Evolutionary conservation across 2,329 filamentous ascomycete genomes (phyloP).

Genomic region (Tricladium varicosporioides): DNA sequence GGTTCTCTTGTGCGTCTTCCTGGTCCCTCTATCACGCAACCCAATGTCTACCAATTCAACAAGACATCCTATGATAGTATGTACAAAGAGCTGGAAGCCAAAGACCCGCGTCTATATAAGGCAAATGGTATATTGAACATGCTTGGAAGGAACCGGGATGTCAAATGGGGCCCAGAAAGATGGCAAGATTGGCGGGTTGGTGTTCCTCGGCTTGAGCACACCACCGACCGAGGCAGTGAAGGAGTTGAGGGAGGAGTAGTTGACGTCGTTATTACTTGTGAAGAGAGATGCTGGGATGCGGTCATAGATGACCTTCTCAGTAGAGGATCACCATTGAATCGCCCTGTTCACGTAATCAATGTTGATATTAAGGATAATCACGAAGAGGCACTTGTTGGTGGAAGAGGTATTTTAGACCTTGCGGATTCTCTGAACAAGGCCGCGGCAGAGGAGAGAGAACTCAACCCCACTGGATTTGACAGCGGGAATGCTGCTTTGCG

Average conservation of each 20-base stretch:
- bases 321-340: conserved; percentile 81
- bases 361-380: conserved; percentile 98
- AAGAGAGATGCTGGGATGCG: conserved; percentile 97
- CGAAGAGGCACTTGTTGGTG: conserved; percentile 89
- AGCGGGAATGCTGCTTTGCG: conserved; percentile 65
- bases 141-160: conserved; percentile 84
- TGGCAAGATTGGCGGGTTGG: conserved; percentile 98
- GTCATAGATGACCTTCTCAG: conserved; percentile 91
- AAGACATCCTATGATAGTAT: conserved; percentile 93
- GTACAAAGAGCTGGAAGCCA: conserved; percentile 83
- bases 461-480: conserved; percentile 63
- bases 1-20: conserved; percentile 92
- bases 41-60: conserved; percentile 98
- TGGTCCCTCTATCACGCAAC: conserved; percentile 85
- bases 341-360: conserved; percentile 96
- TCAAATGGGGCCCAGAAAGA: conserved; percentile 94
- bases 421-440: conserved; percentile 80
- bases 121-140: conserved; percentile 94
- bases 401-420: conserved; percentile 86
- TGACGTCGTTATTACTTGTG: conserved; percentile 94
- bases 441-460: conserved; percentile 72
- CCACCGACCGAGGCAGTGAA: conserved; percentile 70
- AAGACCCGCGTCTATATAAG: conserved; percentile 83
- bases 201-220: conserved; percentile 74
- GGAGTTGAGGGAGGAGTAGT: conserved; percentile 88